Evolutionary conservation across 2,329 filamentous ascomycete species (phyloP).

Genomic region (Cytospora chrysosperma): DNA sequence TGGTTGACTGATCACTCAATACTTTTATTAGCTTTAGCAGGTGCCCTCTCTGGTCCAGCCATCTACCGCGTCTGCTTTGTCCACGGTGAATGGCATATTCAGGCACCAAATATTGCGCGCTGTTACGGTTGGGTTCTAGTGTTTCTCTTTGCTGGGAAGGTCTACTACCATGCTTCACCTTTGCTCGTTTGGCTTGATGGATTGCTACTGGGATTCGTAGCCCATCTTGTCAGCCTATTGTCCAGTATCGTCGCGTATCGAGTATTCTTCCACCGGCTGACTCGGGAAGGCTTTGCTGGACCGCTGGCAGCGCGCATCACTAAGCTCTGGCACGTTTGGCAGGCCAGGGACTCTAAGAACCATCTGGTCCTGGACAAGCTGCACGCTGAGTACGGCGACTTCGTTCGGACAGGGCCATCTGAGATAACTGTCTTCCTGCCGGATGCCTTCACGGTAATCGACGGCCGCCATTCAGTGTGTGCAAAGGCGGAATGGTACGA

Average conservation of each 20-base stretch:
- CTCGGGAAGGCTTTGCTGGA: not conserved
- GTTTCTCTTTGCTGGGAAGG: not conserved
- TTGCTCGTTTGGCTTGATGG: not conserved
- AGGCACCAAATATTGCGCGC: not conserved
- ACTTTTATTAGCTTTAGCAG: no score
- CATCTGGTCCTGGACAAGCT: slow-evolving; percentile 1
- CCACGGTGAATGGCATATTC: not conserved
- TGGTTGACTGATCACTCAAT: no score
- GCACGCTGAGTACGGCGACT: slow-evolving; percentile 13
- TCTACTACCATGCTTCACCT: not conserved
- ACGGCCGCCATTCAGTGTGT: slow-evolving; percentile 25
- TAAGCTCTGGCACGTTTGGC: not conserved
- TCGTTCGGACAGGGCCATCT: slow-evolving; percentile 21
- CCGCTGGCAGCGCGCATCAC: not conserved
- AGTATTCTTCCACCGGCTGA: not conserved
- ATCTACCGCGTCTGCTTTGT: not conserved
- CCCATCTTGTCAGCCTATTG: not conserved
- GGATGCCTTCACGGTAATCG: slow-evolving; percentile 26
- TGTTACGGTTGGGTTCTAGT: not conserved
- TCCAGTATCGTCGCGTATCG: not conserved
- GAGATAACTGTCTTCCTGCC: slow-evolving; percentile 20
- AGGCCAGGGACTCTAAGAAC: not conserved
- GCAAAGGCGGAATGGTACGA: slow-evolving; percentile 28
- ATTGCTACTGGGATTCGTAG: not conserved
- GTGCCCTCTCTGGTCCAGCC: not conserved